phyloP scores from a whole-genome alignment of 2,329 filamentous ascomycete species.

The Fusarium nematophilum region DNA sequence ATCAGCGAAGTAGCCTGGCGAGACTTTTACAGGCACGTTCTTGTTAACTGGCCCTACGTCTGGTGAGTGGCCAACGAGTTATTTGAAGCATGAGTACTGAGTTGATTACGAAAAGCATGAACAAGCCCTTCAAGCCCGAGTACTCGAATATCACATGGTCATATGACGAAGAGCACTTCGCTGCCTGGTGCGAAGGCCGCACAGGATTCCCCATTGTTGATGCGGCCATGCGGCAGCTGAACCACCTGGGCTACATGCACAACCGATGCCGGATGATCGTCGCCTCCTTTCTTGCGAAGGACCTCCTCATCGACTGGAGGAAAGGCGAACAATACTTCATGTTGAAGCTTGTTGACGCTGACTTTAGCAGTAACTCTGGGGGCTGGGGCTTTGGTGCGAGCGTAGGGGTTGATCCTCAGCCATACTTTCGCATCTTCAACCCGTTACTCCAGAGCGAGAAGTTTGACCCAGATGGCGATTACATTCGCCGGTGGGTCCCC shows the following conservation, averaged over 20 bases:
- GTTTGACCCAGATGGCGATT: slow-evolving; percentile 82
- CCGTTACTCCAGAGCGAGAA: slow-evolving; percentile 86
- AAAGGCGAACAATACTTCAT: slow-evolving; percentile 86
- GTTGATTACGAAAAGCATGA: slow-evolving; percentile 55
- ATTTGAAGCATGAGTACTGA: no score
- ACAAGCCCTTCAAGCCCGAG: slow-evolving; percentile 79
- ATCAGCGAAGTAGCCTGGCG: slow-evolving; percentile 88
- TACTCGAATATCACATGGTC: slow-evolving; percentile 88
- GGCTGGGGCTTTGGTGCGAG: slow-evolving; percentile 69
- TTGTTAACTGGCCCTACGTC: slow-evolving; percentile 86
- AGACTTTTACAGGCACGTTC: slow-evolving; percentile 88
- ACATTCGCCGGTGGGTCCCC: slow-evolving; percentile 85
- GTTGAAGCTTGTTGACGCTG: slow-evolving; percentile 81
- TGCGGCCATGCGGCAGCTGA: slow-evolving; percentile 85
- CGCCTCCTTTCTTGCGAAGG: slow-evolving; percentile 83
- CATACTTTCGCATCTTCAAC: slow-evolving; percentile 93
- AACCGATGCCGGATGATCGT: slow-evolving; percentile 88
- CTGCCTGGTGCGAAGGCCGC: slow-evolving; percentile 77
- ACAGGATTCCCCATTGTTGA: slow-evolving; percentile 89
- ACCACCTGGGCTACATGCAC: slow-evolving; percentile 79
- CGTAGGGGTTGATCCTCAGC: slow-evolving; percentile 84
- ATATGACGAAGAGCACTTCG: slow-evolving; percentile 75
- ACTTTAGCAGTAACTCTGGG: slow-evolving; percentile 81
- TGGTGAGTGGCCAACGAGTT: slow-evolving; percentile 62
- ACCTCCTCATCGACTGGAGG: slow-evolving; percentile 85